Evolutionary conservation across 176 grass and related monocot species (phyloP), one percentile per base, ranked within the genome.

Genomic region (Alopecurus myosuroides): DNA sequence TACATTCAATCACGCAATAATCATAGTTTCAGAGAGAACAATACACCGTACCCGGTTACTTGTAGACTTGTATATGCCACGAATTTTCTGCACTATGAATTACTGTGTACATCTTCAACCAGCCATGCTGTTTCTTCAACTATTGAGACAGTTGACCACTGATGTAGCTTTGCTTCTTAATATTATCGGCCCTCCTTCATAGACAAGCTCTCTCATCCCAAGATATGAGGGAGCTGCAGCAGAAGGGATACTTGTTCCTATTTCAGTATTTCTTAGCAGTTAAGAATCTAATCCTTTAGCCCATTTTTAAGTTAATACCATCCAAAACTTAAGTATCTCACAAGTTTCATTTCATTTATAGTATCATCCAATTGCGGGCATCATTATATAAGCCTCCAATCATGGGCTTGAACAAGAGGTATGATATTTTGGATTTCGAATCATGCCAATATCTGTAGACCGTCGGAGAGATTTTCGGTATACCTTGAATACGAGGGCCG

Each of bases 401-500:
- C 26, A 41, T 26, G 22, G 62, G 39, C 39, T 26, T 6, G 22
- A 44, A 15, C 68, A 44, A 17, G 37, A 71, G 31, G 17, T 7
- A 2, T 2, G 22, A 2, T 64, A 65, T 9, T 13, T 17, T 4
- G 34, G 10, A 22, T 48, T 70, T 62, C 9, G 15, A 51, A 75
- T 28, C 15, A 28, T 53, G 73, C 48, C 19, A 80, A 2, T 9
- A 36, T 67, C 12, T 11, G 17, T n/a, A 20, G 80, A 84, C 26
- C 34, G 12, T 19, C 25, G 5, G 36, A 76, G 48, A 82, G 48
- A 50, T 26, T 45, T 80, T 74, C 1, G 26, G 51, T n/a, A 15
- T 81, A 94, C 93, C 96, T 95, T 95, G 87, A 92, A 98, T 20
- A 95, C 96, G 71, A 95, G 89, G 52, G 96, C 93, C 11, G 89